Evolutionary conservation across 345 rosid species (phyloP), one percentile per base, ranked within the genome.

Genomic region (Linum trigynum): DNA sequence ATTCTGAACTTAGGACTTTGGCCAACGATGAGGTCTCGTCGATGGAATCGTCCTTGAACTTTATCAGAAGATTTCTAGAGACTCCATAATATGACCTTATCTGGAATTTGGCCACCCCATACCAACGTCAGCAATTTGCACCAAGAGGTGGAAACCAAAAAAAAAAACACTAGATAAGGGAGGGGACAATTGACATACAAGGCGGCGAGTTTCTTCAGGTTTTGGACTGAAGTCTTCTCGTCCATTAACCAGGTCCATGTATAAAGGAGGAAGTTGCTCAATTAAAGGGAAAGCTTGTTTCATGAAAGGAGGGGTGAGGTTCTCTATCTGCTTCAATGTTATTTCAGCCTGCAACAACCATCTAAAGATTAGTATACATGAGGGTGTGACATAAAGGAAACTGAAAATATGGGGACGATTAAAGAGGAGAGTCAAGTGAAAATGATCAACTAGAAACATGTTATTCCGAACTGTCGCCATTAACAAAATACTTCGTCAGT

Each of bases 121-220:
- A 45, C 12, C 51, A 45, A 45, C 10, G 11, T 45, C 51, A 4
- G 11, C 51, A 5, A 45, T 45, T 4, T 45, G 51, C 51, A 45
- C 12, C 51, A 45, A 7, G 12, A 45, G 10, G 12, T 45, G 32
- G 32, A 23, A 23, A 41, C 12, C 12, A 14, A 45, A 45, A 45
- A 14, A 14, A 45, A 45, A 45, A 7, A 14, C 12, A 45, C 51
- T 45, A 45, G 12, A 45, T 45, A 7, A 1, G 51, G 12, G 51
- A 2, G 9, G 37, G 36, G 50, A 57, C 58, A 35, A 76, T 70
- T 64, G 69, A 82, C 99, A 39, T 85, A 94, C 99, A 71, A 94
- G 91, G 77, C 91, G 84, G 57, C 85, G 85, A 67, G 96, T 94
- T 81, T 94, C 97, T 83, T 90, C 99, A 55, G 99, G 99, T 78